These are phyloP conservation scores for Suillus paluster DNA, from an alignment of 768 basidiomycete species.

Conservation along the genomic window DNA sequence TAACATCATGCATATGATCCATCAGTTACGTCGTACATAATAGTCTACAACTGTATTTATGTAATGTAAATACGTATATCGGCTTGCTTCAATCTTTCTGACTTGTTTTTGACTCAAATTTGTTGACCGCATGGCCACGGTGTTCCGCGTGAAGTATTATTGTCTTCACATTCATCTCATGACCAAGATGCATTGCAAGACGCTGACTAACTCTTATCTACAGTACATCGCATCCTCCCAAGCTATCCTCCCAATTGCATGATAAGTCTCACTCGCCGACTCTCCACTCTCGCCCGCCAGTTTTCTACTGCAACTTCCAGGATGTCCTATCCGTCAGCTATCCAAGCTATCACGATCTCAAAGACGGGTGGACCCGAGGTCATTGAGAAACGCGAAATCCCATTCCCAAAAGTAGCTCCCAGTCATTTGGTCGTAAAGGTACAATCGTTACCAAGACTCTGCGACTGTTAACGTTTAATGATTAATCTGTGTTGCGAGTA, in stretches of 20 bases:
- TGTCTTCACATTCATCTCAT: neutral
- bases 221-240: too few relatives aligned
- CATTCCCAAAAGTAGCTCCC: conserved; percentile 66
- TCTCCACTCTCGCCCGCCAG: conserved; percentile 33
- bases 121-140: neutral
- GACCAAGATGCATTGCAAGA: conserved; percentile 2
- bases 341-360: conserved; percentile 74
- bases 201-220: conserved; percentile 12
- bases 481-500: conserved; percentile 28
- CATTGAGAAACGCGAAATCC: conserved; percentile 65
- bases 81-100: too few relatives aligned
- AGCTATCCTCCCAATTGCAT: conserved; percentile 9
- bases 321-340: conserved; percentile 62
- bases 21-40: neutral
- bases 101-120: neutral
- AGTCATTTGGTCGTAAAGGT: conserved; percentile 58
- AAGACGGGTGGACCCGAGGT: conserved; percentile 81
- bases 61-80: too few relatives aligned
- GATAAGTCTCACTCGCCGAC: conserved; percentile 20
- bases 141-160: neutral
- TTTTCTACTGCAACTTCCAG: conserved; percentile 28
- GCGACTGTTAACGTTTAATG: neutral
- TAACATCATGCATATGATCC: neutral
- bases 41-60: neutral
- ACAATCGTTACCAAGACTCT: neutral